Conservation (phyloP, 805 yeast species). For the Ogataea minuta region DNA sequence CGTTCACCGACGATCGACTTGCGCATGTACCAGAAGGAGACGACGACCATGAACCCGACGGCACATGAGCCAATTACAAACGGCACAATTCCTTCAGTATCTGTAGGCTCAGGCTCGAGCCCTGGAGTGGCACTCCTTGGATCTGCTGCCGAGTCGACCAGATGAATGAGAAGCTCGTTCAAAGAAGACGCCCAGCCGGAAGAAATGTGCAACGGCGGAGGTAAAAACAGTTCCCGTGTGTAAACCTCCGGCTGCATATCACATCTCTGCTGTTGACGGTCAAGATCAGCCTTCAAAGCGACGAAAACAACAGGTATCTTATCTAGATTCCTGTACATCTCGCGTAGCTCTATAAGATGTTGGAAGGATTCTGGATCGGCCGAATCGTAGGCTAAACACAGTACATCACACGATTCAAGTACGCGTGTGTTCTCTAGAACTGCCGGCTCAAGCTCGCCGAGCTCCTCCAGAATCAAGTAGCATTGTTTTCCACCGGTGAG, state of each 20-base stretch:
- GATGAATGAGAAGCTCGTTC: conserved; percentile 77
- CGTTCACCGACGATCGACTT: conserved; percentile 33
- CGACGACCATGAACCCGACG: conserved; percentile 59
- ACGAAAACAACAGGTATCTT: conserved; percentile 81
- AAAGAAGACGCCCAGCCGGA: conserved; percentile 87
- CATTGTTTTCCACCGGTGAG: conserved; percentile 94
- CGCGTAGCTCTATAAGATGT: conserved; percentile 67
- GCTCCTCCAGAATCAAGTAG: conserved; percentile 84
- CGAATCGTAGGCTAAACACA: conserved; percentile 89
- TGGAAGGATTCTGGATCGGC: conserved; percentile 95
- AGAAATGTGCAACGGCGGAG: conserved; percentile 87
- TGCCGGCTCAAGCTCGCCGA: conserved; percentile 84
- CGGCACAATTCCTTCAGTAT: conserved; percentile 47
- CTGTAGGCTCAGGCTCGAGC: conserved; percentile 58
- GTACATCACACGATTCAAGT: conserved; percentile 83
- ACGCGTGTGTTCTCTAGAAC: conserved; percentile 67
- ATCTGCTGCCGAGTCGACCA: conserved; percentile 81
- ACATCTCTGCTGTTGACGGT: conserved; percentile 89
- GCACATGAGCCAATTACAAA: conserved; percentile 67
- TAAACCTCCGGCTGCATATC: conserved; percentile 85
- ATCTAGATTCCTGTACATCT: conserved; percentile 54
- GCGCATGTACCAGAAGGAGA: conserved; percentile 65
- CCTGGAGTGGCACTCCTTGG: conserved; percentile 83
- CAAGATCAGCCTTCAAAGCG: conserved; percentile 92
- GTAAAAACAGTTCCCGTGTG: conserved; percentile 60